Evolutionary conservation across 352 stramenopile genomes (phyloP).

Genomic region (Globisporangium splendens): DNA sequence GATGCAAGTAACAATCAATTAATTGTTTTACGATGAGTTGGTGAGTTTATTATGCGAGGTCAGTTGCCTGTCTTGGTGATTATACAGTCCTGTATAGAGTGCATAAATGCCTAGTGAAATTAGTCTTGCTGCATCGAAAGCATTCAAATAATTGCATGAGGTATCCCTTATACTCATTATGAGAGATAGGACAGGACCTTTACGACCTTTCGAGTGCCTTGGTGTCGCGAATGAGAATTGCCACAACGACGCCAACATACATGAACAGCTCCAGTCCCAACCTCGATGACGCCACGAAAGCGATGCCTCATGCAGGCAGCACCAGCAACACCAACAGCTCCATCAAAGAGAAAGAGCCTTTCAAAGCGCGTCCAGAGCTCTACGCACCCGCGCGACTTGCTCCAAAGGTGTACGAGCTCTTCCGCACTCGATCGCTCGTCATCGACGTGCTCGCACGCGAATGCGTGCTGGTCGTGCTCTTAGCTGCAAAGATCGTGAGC

Average conservation of each 20-base stretch:
- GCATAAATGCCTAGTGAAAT: too few relatives aligned
- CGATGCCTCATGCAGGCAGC: not conserved
- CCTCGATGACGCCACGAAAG: too few relatives aligned
- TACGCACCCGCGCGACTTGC: conserved; percentile 8
- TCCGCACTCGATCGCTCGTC: conserved; percentile 8
- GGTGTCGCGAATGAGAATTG: too few relatives aligned
- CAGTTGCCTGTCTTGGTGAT: too few relatives aligned
- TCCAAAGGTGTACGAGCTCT: conserved; percentile 2
- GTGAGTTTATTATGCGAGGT: too few relatives aligned
- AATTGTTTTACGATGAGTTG: too few relatives aligned
- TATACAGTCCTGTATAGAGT: too few relatives aligned
- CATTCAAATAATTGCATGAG: not conserved
- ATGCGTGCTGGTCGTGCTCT: conserved; percentile 10
- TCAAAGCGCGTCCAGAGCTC: conserved; percentile 7
- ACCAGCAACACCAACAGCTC: not conserved
- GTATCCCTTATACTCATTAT: too few relatives aligned
- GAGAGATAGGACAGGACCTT: too few relatives aligned
- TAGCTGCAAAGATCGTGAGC: not conserved
- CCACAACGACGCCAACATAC: too few relatives aligned
- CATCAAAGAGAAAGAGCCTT: conserved; percentile 12
- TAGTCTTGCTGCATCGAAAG: not conserved
- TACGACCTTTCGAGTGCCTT: too few relatives aligned
- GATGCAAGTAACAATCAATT: not conserved
- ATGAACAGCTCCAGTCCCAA: too few relatives aligned
- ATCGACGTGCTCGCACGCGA: conserved; percentile 11